phyloP scores from a whole-genome alignment of 331 rosid genomes.

The Stylosanthes scabra region DNA sequence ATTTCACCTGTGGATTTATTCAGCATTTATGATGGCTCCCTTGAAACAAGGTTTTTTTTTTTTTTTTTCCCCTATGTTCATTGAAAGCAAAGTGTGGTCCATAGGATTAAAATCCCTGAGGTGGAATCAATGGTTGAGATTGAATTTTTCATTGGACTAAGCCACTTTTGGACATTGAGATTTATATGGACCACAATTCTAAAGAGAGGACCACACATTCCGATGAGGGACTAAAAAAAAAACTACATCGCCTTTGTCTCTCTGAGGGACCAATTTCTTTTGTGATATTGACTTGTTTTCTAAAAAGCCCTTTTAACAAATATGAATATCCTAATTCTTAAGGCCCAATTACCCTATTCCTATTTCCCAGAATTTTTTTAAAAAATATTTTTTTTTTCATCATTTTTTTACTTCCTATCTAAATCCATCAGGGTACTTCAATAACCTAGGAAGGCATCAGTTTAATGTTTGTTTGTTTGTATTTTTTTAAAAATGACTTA shows the following conservation, averaged over 20 bases:
- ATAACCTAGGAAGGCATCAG: neutral
- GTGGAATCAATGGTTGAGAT: slow-evolving; percentile 46
- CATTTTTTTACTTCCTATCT: slow-evolving; percentile 26
- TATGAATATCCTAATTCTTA: slow-evolving; percentile 18
- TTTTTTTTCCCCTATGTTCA: slow-evolving; percentile 32
- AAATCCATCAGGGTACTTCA: neutral
- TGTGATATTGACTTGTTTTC: slow-evolving; percentile 39
- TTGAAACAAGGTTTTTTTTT: neutral
- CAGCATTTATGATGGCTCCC: slow-evolving; percentile 39
- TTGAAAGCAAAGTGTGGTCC: slow-evolving; percentile 51
- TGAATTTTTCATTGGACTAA: slow-evolving; percentile 49
- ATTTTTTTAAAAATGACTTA: too few relatives aligned
- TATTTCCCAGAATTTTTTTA: neutral
- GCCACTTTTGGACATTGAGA: slow-evolving; percentile 30
- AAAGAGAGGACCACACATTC: slow-evolving; percentile 18
- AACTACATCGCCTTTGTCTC: slow-evolving; percentile 25
- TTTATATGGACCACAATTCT: slow-evolving; percentile 30
- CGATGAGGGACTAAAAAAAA: slow-evolving; percentile 16
- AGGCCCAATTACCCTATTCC: slow-evolving; percentile 34
- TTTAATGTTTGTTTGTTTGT: neutral
- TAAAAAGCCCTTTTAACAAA: slow-evolving; percentile 25
- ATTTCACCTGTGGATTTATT: slow-evolving; percentile 50
- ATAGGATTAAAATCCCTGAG: slow-evolving; percentile 36
- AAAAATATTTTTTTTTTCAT: neutral
- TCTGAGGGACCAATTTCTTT: slow-evolving; percentile 39